Evolutionary conservation across 2,329 filamentous ascomycete species (phyloP).

Genomic region (Colletotrichum tropicale): DNA sequence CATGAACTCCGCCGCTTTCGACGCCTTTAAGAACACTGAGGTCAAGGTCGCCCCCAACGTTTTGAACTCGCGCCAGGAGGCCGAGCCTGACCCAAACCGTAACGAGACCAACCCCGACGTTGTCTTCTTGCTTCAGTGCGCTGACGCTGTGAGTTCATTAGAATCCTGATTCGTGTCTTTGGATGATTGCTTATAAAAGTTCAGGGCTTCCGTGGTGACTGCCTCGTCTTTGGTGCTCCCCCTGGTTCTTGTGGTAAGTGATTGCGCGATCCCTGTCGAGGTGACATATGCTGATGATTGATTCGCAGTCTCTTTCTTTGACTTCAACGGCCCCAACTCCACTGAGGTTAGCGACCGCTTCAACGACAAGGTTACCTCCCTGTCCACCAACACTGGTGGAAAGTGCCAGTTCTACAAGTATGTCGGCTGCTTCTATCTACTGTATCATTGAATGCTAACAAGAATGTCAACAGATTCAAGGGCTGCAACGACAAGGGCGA

Average conservation of each 20-base stretch:
- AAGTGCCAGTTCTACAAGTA: slow-evolving; percentile 16
- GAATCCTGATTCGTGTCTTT: not conserved
- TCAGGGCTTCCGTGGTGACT: slow-evolving; percentile 15
- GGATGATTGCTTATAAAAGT: not conserved
- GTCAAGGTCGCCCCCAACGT: not conserved
- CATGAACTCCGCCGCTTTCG: slow-evolving; percentile 7
- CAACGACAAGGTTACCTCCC: slow-evolving; percentile 4
- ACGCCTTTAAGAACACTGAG: not conserved
- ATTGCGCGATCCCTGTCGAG: not conserved
- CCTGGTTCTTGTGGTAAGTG: slow-evolving; percentile 2
- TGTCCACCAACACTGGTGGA: slow-evolving; percentile 13
- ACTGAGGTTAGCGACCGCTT: not conserved
- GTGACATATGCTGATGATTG: not conserved
- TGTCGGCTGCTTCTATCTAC: not conserved
- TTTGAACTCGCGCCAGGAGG: not conserved
- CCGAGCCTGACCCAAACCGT: slow-evolving; percentile 13
- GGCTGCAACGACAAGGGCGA: slow-evolving; percentile 17
- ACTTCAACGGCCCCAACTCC: not conserved
- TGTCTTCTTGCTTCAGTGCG: slow-evolving; percentile 11
- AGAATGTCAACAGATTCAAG: not conserved
- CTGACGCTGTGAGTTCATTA: not conserved
- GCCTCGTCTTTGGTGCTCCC: not conserved
- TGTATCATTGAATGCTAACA: not conserved
- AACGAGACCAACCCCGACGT: not conserved
- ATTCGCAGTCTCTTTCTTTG: not conserved